Percentiles rank a stretch among this genome's conserved stretches.
Conservation (phyloP, 208 protist species). For the Trypanosoma vivax region DNA sequence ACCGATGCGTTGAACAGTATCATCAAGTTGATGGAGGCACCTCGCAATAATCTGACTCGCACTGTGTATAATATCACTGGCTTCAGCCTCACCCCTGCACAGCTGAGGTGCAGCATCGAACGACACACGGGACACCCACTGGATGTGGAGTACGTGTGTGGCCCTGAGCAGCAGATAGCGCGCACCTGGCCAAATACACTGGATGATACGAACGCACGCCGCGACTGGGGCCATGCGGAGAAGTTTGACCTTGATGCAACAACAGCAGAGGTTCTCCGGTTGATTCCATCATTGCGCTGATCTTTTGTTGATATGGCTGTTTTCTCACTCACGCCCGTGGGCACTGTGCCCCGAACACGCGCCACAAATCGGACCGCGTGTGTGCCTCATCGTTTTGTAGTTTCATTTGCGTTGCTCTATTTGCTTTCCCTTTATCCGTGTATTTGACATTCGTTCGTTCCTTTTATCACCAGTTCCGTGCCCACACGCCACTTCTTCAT, state of each 20-base stretch:
- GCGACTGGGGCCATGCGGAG: conserved; percentile 54
- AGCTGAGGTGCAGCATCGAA: conserved; percentile 47
- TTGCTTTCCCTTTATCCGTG: too few species aligned
- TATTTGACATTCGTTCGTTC: too few species aligned
- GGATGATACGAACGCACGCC: conserved; percentile 69
- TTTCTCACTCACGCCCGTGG: too few species aligned
- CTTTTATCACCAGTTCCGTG: too few species aligned
- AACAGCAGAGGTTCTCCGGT: conserved; percentile 49
- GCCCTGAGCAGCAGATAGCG: conserved; percentile 71
- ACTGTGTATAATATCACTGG: conserved; percentile 78
- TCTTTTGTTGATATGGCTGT: too few species aligned
- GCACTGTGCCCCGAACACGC: too few species aligned
- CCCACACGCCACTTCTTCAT: too few species aligned
- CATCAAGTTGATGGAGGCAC: conserved; percentile 50
- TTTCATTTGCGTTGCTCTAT: too few species aligned
- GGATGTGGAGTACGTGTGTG: conserved; percentile 53
- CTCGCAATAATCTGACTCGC: conserved; percentile 18
- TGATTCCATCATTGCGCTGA: too few species aligned
- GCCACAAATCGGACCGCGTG: too few species aligned
- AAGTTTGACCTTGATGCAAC: conserved; percentile 61
- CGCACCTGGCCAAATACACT: conserved; percentile 75
- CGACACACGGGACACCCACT: conserved; percentile 32
- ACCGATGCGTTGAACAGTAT: conserved; percentile 63
- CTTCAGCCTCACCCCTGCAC: conserved; percentile 64
- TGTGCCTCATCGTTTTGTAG: too few species aligned